Evolutionary conservation across 441 rosid species (phyloP).

Genomic region (Corymbia calophylla): DNA sequence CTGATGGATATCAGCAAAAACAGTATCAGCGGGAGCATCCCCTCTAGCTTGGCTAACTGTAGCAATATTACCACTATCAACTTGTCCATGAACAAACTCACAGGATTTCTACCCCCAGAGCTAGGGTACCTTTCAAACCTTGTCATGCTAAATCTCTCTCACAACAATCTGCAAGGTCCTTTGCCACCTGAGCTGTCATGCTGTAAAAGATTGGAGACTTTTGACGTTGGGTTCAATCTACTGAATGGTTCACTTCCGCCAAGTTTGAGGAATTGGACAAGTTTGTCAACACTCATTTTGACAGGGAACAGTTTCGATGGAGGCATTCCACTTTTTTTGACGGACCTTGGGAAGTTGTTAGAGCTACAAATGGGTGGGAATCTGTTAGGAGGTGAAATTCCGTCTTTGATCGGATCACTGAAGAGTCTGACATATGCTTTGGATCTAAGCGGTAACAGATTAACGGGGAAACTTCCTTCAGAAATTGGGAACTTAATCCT

Average conservation of each 20-base stretch:
- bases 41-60: constrained; percentile 52
- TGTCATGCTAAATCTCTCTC: constrained; percentile 39
- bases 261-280: constrained; percentile 38
- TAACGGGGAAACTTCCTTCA: constrained; percentile 52
- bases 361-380: constrained; percentile 61
- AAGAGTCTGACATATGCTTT: constrained; percentile 37
- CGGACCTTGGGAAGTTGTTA: constrained; percentile 39
- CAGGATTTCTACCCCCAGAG: constrained; percentile 49
- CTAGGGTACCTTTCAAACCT: constrained; percentile 46
- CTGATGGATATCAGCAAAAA: constrained; percentile 44
- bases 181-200: constrained; percentile 55
- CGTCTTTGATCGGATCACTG: constrained; percentile 45
- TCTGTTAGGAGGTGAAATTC: constrained; percentile 58
- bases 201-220: constrained; percentile 28
- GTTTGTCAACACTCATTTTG: constrained; percentile 42
- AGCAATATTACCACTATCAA: constrained; percentile 32
- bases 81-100: constrained; percentile 53
- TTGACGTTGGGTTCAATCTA: constrained; percentile 60
- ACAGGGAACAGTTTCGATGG: constrained; percentile 50
- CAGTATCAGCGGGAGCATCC: constrained; percentile 46
- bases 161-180: constrained; percentile 50
- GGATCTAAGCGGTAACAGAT: constrained; percentile 54
- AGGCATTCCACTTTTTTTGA: constrained; percentile 53
- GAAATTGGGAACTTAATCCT: constrained; percentile 27
- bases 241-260: constrained; percentile 51